Base-by-base conservation (phyloP, 179 eudicot genomes). In the Pouteria campechiana region DNA sequence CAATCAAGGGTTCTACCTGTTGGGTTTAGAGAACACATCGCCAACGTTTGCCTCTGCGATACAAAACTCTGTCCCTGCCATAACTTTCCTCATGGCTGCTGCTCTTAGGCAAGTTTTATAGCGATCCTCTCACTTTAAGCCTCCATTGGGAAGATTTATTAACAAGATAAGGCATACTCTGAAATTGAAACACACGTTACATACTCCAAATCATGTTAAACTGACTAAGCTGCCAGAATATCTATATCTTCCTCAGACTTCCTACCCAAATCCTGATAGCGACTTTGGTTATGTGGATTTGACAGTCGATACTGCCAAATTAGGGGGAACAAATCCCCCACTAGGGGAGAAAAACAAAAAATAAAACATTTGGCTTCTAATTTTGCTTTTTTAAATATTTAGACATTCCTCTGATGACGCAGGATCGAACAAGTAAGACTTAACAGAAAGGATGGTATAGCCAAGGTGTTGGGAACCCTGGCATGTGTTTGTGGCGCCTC, bases 21-120 rank as follows among this genome's bases (percentile, higher is more conserved):
- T 88, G 74, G 97, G 97, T 19, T 60, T 88, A 44, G 92, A 88
- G 66, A 48, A 80, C 58, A 78, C 97, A 17, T 77, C 94, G 3
- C 97, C 97, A 7, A 88, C 97, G 32, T 88, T 88, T 18, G 97
- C 97, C 0, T 88, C 97, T 0, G 94, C 94, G 2, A 80, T 88
- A 11, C 97, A 88, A 51, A 88, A 88, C 58, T 88, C 94, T 3
- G 97, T 88, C 37, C 97, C 97, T 1, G 97, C 97, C 46, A 80
- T 88, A 23, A 88, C 97, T 25, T 88, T 88, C 51, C 83, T 88
- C 64, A 79, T 88, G 94, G 97, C 97, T 8, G 78, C 52, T 8
- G 1, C 81, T 13, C 83, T 89, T 60, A 63, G 97, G 97, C 53
- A 59, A 54, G 51, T 12, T 17, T 41, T n/a, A n/a, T n/a, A n/a